phyloP scores from a whole-genome alignment of 164 flowering plant species.

The Stephania yunnanensis region DNA sequence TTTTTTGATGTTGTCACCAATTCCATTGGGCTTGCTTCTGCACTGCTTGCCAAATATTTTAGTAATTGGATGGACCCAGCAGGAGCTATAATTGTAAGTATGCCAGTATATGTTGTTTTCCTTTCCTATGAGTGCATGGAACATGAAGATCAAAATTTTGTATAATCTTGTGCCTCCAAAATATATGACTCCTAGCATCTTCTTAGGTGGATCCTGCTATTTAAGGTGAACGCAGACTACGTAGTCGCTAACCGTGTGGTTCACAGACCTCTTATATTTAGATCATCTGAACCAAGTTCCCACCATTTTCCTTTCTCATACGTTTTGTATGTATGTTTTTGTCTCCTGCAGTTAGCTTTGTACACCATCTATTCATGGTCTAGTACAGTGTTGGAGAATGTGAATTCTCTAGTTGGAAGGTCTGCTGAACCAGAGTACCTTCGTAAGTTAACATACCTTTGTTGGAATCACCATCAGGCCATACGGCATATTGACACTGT shows the following conservation, averaged over 20 bases:
- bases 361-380: slow-evolving; percentile 96
- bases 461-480: slow-evolving; percentile 90
- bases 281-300: not conserved
- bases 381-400: slow-evolving; percentile 79
- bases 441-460: slow-evolving; percentile 82
- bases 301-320: not conserved
- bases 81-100: slow-evolving; percentile 89
- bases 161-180: not conserved
- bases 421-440: slow-evolving; percentile 84
- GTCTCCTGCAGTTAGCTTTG: slow-evolving; percentile 62
- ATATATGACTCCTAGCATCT: not conserved
- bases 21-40: slow-evolving; percentile 74
- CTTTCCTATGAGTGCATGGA: not conserved
- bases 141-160: not conserved
- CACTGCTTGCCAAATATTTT: slow-evolving; percentile 67
- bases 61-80: slow-evolving; percentile 81
- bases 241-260: not conserved
- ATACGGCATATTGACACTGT: slow-evolving; percentile 75
- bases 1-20: slow-evolving; percentile 91
- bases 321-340: not conserved
- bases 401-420: slow-evolving; percentile 79
- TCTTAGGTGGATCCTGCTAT: not conserved
- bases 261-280: not conserved
- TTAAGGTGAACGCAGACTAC: not conserved
- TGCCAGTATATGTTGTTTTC: not conserved